phyloP scores from a whole-genome alignment of 345 rosid species.

The Eucalyptus cloeziana region DNA sequence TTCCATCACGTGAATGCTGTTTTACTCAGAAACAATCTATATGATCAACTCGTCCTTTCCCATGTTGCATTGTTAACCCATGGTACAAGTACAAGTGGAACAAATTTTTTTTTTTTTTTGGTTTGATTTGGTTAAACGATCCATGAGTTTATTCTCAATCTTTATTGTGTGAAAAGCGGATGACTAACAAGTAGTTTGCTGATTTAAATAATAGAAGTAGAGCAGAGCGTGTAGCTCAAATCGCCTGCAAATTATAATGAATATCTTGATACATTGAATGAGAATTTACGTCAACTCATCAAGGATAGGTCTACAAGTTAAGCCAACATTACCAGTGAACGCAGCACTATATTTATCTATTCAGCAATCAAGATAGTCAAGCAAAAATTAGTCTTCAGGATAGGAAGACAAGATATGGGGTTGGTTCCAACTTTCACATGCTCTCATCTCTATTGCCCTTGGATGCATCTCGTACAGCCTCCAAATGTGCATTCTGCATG shows the following conservation, averaged over 20 bases:
- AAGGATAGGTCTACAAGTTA: no score
- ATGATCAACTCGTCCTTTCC: neutral
- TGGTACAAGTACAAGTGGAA: no score
- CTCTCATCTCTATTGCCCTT: neutral
- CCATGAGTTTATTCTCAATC: fast-evolving
- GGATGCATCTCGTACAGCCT: no score
- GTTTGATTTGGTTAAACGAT: fast-evolving
- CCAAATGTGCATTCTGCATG: fast-evolving
- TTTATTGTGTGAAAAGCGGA: fast-evolving
- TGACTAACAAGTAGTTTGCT: no score
- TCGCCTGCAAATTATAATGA: fast-evolving
- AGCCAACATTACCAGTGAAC: fast-evolving
- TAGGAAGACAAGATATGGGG: neutral
- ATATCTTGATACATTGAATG: no score
- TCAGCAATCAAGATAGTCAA: fast-evolving
- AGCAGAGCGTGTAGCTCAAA: neutral
- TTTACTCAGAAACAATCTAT: fast-evolving
- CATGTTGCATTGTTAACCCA: neutral
- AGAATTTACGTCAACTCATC: no score
- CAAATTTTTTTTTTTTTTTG: fast-evolving
- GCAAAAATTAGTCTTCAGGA: no score
- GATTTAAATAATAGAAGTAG: fast-evolving
- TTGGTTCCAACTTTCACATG: fast-evolving
- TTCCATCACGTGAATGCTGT: neutral
- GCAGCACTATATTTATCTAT: fast-evolving